phyloP scores from a whole-genome alignment of 2,329 filamentous ascomycete species.

The Aspergillus tanneri region DNA sequence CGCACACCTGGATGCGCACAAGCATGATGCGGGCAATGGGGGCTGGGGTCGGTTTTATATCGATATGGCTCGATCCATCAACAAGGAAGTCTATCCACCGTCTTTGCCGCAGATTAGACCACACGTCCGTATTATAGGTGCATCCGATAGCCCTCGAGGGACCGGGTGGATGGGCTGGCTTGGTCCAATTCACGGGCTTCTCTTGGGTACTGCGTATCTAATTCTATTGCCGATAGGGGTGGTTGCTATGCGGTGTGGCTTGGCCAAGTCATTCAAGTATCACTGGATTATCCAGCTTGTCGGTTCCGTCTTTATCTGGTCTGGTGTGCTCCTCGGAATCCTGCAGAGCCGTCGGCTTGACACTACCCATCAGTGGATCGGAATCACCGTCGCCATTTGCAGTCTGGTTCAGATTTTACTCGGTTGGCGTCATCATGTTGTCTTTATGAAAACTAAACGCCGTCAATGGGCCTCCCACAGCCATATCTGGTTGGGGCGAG shows the following conservation, averaged over 20 bases:
- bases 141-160: slow-evolving; percentile 1
- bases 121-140: slow-evolving; percentile 3
- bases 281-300: slow-evolving; percentile 12
- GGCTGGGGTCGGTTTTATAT: slow-evolving; percentile 14
- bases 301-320: slow-evolving; percentile 1
- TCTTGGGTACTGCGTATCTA: slow-evolving; percentile 11
- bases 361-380: slow-evolving; percentile 6
- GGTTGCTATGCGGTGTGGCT: slow-evolving; percentile 9
- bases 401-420: slow-evolving; percentile 2
- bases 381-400: slow-evolving; percentile 5
- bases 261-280: slow-evolving; percentile 7
- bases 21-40: neutral
- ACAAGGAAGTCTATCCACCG: neutral
- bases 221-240: slow-evolving; percentile 7
- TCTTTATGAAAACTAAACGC: slow-evolving; percentile 7
- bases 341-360: slow-evolving; percentile 3
- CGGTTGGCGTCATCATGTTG: slow-evolving; percentile 13
- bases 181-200: slow-evolving; percentile 5
- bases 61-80: slow-evolving; percentile 6
- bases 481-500: slow-evolving; percentile 11
- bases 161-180: neutral
- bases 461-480: slow-evolving; percentile 12
- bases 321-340: slow-evolving; percentile 4
- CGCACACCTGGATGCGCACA: slow-evolving; percentile 6
- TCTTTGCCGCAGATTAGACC: slow-evolving; percentile 2